Evolutionary conservation across 192 early-diverging fungal genomes (phyloP).

Genomic region (Phlyctochytrium arcticum): DNA sequence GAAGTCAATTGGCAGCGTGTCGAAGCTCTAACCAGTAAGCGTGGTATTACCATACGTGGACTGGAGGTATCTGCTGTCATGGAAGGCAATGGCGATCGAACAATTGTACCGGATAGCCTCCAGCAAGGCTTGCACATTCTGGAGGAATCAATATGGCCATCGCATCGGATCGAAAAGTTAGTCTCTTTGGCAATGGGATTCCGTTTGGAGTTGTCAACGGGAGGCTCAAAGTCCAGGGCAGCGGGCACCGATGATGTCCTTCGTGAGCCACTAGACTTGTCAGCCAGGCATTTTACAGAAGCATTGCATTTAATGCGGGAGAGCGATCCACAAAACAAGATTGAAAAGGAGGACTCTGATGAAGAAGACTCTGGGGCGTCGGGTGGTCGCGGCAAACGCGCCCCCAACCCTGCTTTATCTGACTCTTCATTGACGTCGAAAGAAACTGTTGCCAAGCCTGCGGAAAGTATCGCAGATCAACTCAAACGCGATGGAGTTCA

Average conservation of each 20-base stretch:
- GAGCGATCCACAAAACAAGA: not conserved
- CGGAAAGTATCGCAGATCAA: slow-evolving; percentile 36
- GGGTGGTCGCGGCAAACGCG: too few species aligned
- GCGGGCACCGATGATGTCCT: not conserved
- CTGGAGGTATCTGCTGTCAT: slow-evolving; percentile 3
- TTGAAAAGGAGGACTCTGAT: too few species aligned
- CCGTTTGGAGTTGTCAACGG: slow-evolving; percentile 3
- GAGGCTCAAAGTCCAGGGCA: not conserved
- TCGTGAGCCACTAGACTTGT: not conserved
- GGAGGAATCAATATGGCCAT: slow-evolving; percentile 24
- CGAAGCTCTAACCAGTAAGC: slow-evolving; percentile 1
- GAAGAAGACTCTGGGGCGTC: too few species aligned
- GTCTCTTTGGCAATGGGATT: slow-evolving; percentile 27
- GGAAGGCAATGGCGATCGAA: slow-evolving; percentile 7
- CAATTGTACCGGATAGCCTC: slow-evolving; percentile 2
- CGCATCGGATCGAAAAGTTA: slow-evolving; percentile 16
- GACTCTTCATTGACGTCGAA: too few species aligned
- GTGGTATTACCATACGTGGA: slow-evolving; percentile 4
- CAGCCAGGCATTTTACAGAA: slow-evolving; percentile 14
- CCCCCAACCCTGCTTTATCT: too few species aligned
- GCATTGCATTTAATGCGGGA: not conserved
- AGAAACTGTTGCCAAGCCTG: not conserved
- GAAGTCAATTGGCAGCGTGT: slow-evolving; percentile 32
- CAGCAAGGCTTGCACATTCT: not conserved
- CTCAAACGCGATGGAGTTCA: slow-evolving; percentile 28